Evolutionary conservation across 129 eudicot species (phyloP).

Genomic region (Cynara cardunculus): DNA sequence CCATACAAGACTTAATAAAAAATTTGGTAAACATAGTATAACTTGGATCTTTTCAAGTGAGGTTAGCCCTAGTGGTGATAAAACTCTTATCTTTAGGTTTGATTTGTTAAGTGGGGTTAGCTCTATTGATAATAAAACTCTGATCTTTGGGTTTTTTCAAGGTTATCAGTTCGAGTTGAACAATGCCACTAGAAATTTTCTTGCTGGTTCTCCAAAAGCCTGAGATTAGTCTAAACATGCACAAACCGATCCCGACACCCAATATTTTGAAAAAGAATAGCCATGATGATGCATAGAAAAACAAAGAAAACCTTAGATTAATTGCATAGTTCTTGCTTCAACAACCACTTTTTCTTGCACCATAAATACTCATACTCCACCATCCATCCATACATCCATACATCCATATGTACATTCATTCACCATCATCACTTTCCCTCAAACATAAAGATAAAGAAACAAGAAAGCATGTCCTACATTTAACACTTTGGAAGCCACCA

Average conservation of each 20-base stretch:
- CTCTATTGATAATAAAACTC: too few relatives aligned
- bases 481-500: constrained; percentile 27
- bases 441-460: constrained; percentile 18
- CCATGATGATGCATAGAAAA: not conserved
- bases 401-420: constrained; percentile 32
- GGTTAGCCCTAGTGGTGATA: too few relatives aligned
- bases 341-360: constrained; percentile 34
- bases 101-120: too few relatives aligned
- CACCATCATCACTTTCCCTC: constrained; percentile 31
- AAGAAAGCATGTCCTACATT: constrained; percentile 29
- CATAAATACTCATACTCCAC: constrained; percentile 41
- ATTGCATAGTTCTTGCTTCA: constrained; percentile 16
- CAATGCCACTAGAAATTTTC: not conserved
- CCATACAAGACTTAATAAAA: too few relatives aligned
- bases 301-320: constrained; percentile 20
- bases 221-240: not conserved
- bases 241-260: not conserved
- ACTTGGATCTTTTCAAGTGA: too few relatives aligned
- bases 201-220: not conserved
- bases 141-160: too few relatives aligned
- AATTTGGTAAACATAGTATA: too few relatives aligned
- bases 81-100: too few relatives aligned
- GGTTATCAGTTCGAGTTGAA: not conserved
- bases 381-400: constrained; percentile 33
- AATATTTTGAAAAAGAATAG: not conserved